Evolutionary conservation across 148 eudicot species (phyloP).

Genomic region (Selenicereus undatus): DNA sequence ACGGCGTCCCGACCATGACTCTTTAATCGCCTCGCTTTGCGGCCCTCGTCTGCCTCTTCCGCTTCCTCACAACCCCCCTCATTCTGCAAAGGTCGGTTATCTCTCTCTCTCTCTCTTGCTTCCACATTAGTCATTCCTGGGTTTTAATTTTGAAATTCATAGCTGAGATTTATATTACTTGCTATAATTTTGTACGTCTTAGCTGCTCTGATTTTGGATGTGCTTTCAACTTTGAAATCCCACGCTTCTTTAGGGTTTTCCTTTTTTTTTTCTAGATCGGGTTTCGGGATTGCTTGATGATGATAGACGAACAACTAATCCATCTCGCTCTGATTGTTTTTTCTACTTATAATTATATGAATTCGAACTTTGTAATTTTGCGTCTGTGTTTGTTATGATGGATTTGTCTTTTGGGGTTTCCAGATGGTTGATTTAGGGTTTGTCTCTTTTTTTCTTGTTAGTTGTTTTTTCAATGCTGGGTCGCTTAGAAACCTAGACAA

Average conservation of each 20-base stretch:
- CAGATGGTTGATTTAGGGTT: background rate
- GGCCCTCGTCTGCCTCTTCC: background rate
- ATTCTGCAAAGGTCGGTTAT: too few species aligned
- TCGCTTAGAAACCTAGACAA: background rate
- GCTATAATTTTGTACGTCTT: background rate
- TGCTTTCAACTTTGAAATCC: background rate
- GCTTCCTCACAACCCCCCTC: background rate
- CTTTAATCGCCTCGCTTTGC: background rate
- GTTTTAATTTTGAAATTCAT: slow-evolving; percentile 2
- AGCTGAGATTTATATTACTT: background rate
- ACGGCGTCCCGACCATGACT: background rate
- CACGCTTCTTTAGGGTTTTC: background rate
- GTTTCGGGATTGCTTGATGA: background rate
- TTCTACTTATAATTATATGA: background rate
- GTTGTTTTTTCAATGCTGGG: background rate
- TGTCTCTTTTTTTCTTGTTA: background rate
- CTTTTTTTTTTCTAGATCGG: background rate
- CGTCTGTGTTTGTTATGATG: background rate
- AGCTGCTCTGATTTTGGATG: background rate
- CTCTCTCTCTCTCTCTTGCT: background rate
- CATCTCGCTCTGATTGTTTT: background rate
- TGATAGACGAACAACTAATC: background rate
- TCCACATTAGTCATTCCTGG: background rate
- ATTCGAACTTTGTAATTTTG: background rate
- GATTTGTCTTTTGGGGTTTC: background rate